Conservation (phyloP, 2,329 filamentous ascomycete species). For the Sporothrix schenckii region DNA sequence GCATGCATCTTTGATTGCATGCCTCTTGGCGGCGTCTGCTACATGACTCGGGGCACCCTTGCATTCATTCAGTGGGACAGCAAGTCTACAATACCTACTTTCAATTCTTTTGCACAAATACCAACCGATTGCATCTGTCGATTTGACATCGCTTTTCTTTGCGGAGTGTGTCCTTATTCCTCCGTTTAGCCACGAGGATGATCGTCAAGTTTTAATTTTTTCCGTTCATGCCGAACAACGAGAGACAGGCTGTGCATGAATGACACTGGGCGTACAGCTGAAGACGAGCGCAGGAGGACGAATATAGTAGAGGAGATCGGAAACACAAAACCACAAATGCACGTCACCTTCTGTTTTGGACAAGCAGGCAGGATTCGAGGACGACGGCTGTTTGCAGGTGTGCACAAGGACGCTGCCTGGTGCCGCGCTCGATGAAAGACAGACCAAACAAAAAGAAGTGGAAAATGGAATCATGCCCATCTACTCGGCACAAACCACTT, state of each 20-base stretch:
- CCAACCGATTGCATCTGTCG: background rate
- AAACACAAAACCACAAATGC: background rate
- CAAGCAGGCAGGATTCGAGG: background rate
- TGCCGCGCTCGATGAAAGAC: background rate
- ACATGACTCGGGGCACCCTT: too few species aligned
- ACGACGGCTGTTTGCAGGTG: background rate
- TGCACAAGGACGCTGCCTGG: background rate
- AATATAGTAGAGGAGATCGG: background rate
- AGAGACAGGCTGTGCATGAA: background rate
- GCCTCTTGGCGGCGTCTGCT: too few species aligned
- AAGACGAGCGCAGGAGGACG: too few species aligned
- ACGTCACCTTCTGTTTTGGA: background rate
- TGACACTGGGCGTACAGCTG: too few species aligned
- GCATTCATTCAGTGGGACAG: too few species aligned
- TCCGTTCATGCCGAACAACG: constrained; percentile 10
- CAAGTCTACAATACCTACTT: too few species aligned
- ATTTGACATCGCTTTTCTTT: background rate
- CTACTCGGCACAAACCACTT: background rate
- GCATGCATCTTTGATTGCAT: too few species aligned
- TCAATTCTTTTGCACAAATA: background rate
- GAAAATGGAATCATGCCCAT: background rate
- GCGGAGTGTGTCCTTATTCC: background rate
- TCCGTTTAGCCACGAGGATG: constrained; percentile 5
- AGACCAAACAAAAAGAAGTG: too few species aligned
- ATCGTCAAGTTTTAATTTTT: background rate